A percentile compares a stretch with the other conserved stretches of the same genome.
Conservation (phyloP, 1,139 yeast species). For the Cylindricascospora bacillispora region DNA sequence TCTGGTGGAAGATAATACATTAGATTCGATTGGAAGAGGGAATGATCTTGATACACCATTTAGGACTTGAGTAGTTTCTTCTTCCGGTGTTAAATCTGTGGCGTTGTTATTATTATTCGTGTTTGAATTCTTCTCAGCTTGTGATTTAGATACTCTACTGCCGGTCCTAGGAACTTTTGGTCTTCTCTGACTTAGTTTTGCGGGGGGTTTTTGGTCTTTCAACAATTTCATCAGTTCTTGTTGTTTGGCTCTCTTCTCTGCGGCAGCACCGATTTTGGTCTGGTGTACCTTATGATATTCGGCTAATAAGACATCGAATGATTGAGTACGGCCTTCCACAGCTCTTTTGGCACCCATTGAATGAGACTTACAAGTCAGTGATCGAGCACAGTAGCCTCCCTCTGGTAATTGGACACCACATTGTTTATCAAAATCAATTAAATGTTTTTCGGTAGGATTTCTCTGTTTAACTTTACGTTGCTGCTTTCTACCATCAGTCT, state of each 20-base stretch:
- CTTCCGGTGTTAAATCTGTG: slow-evolving; percentile 46
- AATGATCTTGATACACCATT: slow-evolving; percentile 78
- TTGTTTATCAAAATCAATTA: slow-evolving; percentile 87
- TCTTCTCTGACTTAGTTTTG: slow-evolving; percentile 10
- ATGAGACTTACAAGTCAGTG: slow-evolving; percentile 92
- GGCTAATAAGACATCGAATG: slow-evolving; percentile 77
- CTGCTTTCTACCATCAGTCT: slow-evolving; percentile 25
- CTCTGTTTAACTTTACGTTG: slow-evolving; percentile 36
- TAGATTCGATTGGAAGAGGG: slow-evolving; percentile 74
- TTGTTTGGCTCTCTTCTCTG: slow-evolving; percentile 40
- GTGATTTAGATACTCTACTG: slow-evolving; percentile 4
- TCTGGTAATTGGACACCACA: slow-evolving; percentile 92
- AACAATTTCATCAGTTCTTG: slow-evolving; percentile 20
- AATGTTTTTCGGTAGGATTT: slow-evolving; percentile 56
- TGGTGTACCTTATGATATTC: slow-evolving; percentile 89
- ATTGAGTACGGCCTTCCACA: slow-evolving; percentile 83
- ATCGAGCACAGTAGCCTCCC: slow-evolving; percentile 90
- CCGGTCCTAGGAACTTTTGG: slow-evolving; percentile 7
- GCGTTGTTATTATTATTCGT: slow-evolving; percentile 4
- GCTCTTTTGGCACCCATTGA: slow-evolving; percentile 98
- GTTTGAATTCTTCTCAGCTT: slow-evolving; percentile 2
- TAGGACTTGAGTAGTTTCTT: slow-evolving; percentile 84
- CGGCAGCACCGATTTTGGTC: slow-evolving; percentile 74
- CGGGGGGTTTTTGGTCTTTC: slow-evolving; percentile 15
- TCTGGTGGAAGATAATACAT: slow-evolving; percentile 57